Evolutionary conservation across 768 basidiomycete species (phyloP).

Genomic region (Leucocoprinus leucothites): DNA sequence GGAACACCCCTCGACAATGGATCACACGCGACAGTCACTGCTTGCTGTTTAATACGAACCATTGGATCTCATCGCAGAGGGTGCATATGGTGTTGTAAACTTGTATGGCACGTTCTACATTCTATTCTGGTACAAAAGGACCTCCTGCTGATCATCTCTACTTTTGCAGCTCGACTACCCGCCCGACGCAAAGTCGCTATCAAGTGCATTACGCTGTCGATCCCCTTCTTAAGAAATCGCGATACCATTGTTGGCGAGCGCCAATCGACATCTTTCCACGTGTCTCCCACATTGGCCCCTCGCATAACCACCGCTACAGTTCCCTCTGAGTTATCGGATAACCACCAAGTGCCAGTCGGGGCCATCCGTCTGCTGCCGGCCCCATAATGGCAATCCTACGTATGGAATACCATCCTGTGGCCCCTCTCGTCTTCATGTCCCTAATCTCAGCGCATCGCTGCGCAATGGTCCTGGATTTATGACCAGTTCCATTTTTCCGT

Average conservation of each 20-base stretch:
- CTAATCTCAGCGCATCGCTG: conserved; percentile 31
- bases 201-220: no score
- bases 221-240: no score
- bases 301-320: conserved; percentile 40
- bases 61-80: no score
- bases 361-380: conserved; percentile 31
- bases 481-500: conserved; percentile 76
- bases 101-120: no score
- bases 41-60: no score
- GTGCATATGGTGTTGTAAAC: no score
- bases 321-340: conserved; percentile 70
- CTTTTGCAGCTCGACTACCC: no score
- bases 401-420: conserved; percentile 57
- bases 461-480: conserved; percentile 33
- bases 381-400: conserved; percentile 38
- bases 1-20: no score
- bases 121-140: no score
- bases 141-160: no score
- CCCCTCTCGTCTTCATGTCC: conserved; percentile 25
- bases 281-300: conserved; percentile 51
- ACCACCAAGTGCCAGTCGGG: conserved; percentile 47
- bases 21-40: no score
- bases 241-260: conserved; percentile 8
- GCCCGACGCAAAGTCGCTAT: no score
- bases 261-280: conserved; percentile 34